These are phyloP conservation scores for Euclidium syriacum DNA, from an alignment of 345 rosid genomes.

Conservation along the genomic window DNA sequence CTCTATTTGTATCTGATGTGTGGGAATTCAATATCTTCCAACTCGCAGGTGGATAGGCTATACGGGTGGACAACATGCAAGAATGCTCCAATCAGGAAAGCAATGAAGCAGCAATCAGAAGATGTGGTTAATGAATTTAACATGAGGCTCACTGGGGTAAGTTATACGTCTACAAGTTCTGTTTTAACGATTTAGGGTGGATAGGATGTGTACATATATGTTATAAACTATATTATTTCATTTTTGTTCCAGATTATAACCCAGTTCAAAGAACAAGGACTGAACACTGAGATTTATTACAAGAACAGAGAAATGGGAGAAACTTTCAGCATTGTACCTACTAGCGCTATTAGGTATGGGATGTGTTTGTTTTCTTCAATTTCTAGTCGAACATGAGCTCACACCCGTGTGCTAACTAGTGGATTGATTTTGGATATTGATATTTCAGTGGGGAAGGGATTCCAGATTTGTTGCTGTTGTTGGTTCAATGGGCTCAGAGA, in stretches of 20 bases:
- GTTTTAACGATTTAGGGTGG: not conserved
- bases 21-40: not conserved
- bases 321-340: constrained; percentile 79
- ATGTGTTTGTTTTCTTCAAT: not conserved
- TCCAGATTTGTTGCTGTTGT: constrained; percentile 74
- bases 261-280: constrained; percentile 83
- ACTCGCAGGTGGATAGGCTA: constrained; percentile 81
- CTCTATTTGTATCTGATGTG: not conserved
- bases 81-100: constrained; percentile 67
- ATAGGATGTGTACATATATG: not conserved
- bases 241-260: constrained; percentile 49
- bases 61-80: constrained; percentile 80
- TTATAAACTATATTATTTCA: not conserved
- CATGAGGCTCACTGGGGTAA: constrained; percentile 58
- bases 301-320: constrained; percentile 87
- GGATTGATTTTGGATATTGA: constrained; percentile 23
- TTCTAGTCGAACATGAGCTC: too few species aligned
- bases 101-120: constrained; percentile 64
- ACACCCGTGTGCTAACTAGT: too few species aligned
- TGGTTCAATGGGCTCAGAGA: constrained; percentile 91
- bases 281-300: constrained; percentile 84
- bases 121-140: constrained; percentile 73
- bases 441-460: constrained; percentile 82
- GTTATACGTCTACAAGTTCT: constrained; percentile 7
- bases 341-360: constrained; percentile 81